Percentiles rank a stretch among this genome's conserved stretches.
phyloP scores from a whole-genome alignment of 2,329 filamentous ascomycete species.

The Alternaria sp. region DNA sequence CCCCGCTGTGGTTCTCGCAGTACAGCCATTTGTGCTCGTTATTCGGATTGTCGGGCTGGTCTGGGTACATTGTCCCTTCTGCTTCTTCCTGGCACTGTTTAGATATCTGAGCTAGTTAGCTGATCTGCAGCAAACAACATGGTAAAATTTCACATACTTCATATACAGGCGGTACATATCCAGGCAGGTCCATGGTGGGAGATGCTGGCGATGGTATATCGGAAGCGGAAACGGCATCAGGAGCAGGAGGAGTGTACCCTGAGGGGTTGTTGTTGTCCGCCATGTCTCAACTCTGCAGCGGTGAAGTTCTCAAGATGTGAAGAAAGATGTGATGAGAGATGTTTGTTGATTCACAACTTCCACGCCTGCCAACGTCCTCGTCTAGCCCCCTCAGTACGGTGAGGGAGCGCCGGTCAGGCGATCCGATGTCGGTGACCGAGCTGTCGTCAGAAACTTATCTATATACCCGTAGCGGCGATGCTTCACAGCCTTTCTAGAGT shows the following conservation, averaged over 20 bases:
- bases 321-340: not conserved
- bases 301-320: not conserved
- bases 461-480: not conserved
- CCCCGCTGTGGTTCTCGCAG: not conserved
- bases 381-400: not conserved
- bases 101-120: slow-evolving; percentile 8
- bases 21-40: not conserved
- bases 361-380: not conserved
- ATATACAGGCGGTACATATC: not conserved
- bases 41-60: not conserved
- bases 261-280: not conserved
- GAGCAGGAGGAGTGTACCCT: not conserved
- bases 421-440: not conserved
- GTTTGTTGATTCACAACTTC: not conserved
- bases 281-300: not conserved
- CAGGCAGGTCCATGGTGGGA: not conserved
- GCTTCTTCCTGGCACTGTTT: not conserved
- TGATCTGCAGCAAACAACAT: not conserved
- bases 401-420: not conserved
- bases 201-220: not conserved
- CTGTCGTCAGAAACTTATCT: not conserved
- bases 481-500: not conserved
- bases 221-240: not conserved
- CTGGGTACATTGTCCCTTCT: not conserved
- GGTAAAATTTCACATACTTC: not conserved